These are phyloP conservation scores for Eleusine indica DNA, from an alignment of 176 grass and related monocot species.

Conservation along the genomic window DNA sequence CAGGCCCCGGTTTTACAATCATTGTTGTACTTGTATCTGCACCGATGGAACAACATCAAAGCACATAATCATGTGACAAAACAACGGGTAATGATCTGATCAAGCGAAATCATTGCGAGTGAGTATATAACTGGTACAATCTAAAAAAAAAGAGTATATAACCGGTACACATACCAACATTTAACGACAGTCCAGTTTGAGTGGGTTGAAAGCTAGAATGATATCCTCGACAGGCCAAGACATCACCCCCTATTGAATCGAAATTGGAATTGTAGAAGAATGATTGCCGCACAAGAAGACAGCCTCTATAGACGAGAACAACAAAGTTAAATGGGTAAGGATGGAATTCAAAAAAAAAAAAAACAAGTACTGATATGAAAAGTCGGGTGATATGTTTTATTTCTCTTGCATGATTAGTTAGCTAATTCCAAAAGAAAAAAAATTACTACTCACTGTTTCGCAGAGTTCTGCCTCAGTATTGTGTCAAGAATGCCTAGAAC, in stretches of 20 bases:
- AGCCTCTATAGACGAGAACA: too few species aligned
- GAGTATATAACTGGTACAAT: too few species aligned
- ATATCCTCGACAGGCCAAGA: not conserved
- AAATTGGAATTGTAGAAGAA: not conserved
- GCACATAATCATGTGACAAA: not conserved
- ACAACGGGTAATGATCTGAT: not conserved
- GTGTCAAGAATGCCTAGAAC: conserved; percentile 7
- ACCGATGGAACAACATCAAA: not conserved
- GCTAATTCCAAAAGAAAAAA: too few species aligned
- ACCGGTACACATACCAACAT: conserved; percentile 19
- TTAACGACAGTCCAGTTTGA: not conserved
- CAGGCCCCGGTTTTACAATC: conserved; percentile 29
- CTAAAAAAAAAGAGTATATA: not conserved
- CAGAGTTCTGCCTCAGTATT: conserved; percentile 14
- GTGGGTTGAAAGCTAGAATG: conserved; percentile 18
- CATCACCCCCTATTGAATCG: not conserved
- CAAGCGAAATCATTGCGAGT: not conserved
- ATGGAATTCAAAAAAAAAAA: too few species aligned
- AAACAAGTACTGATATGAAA: too few species aligned
- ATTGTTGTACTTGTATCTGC: conserved; percentile 31
- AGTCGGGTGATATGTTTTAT: too few species aligned
- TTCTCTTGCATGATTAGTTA: too few species aligned
- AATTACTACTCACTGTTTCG: not conserved
- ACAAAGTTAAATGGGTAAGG: too few species aligned
- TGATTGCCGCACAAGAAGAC: not conserved